Evolutionary conservation across 2,329 filamentous ascomycete species (phyloP), one percentile per base, ranked within the genome.

Genomic region (Fusarium longipes): DNA sequence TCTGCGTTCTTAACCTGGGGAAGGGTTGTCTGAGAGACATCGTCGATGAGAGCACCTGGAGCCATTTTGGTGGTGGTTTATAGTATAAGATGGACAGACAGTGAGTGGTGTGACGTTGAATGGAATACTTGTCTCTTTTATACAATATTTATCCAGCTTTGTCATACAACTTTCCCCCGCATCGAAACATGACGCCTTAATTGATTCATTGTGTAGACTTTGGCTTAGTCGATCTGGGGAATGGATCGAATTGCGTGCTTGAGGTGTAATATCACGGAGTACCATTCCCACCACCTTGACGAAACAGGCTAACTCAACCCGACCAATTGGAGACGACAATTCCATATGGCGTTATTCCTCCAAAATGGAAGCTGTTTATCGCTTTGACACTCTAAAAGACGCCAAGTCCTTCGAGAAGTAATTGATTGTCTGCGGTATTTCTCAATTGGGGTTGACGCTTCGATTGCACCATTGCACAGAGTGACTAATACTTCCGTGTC

Each of bases 241-340:
- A 44, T 32, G 55, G 57, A 25, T 24, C 30, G 20, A 48, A 74
- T 74, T 73, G 72, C 72, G 72, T 74, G 72, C 72, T 74, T 32
- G 40, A 51, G 27, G 58, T 35, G 53, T 48, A 18, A 63, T 70
- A 74, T 74, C 70, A 73, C 72, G 72, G 68, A 74, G 72, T 73
- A 45, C 58, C 65, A 57, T 62, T 54, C 59, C 60, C 45, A 47
- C 60, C 57, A 70, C 63, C 33, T 27, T 47, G 36, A 24, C 57
- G 57, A 60, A 50, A 45, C 14, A 51, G 35, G 50, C 62, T 44
- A 51, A 18, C 9, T 15, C 33, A 38, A 32, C 17, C 11, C 8
- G 6, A 17, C 67, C 67, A 70, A 70, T 70, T 24, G 42, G 20
- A 24, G 1, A 3, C 4, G 7, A 5, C 18, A 36, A 43, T 54